Percentiles rank a stretch among this genome's conserved stretches.
Evolutionary conservation across 106 monocot genomes (phyloP).

Genomic region (Cymbidium sinense): DNA sequence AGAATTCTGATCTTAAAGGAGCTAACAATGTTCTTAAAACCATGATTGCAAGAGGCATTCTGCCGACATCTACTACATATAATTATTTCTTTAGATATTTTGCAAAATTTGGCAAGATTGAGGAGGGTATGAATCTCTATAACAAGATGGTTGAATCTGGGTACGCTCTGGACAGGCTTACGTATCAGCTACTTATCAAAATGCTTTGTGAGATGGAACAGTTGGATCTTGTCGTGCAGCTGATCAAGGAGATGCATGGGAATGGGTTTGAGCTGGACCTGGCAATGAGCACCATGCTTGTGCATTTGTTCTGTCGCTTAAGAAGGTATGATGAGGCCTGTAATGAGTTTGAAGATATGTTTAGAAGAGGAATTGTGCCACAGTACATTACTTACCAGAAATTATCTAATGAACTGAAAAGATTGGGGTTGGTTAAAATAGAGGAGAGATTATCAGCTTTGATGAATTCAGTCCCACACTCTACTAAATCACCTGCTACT

Average conservation of each 20-base stretch:
- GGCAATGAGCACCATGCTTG: slow-evolving; percentile 73
- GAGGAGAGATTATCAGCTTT: slow-evolving; percentile 33
- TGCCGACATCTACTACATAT: slow-evolving; percentile 67
- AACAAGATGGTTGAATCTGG: slow-evolving; percentile 59
- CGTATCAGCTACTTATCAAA: slow-evolving; percentile 67
- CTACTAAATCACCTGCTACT: slow-evolving; percentile 52
- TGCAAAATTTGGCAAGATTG: slow-evolving; percentile 42
- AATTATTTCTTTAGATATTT: slow-evolving; percentile 80
- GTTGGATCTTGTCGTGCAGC: slow-evolving; percentile 34
- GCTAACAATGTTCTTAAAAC: slow-evolving; percentile 56
- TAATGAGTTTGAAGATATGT: slow-evolving; percentile 65
- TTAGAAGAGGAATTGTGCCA: slow-evolving; percentile 55
- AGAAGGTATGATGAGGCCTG: slow-evolving; percentile 61
- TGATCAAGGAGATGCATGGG: slow-evolving; percentile 71
- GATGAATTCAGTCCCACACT: slow-evolving; percentile 57
- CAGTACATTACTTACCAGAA: slow-evolving; percentile 64
- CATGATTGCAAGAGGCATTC: slow-evolving; percentile 59
- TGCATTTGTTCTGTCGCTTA: slow-evolving; percentile 60
- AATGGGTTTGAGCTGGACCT: slow-evolving; percentile 66
- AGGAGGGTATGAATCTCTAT: slow-evolving; percentile 74
- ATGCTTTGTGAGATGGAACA: slow-evolving; percentile 52
- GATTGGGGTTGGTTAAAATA: slow-evolving; percentile 38
- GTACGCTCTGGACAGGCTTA: slow-evolving; percentile 42
- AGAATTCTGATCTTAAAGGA: slow-evolving; percentile 52
- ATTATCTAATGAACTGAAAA: slow-evolving; percentile 48